Conservation (phyloP, 345 rosid species). For the Eucalyptus victrix region DNA sequence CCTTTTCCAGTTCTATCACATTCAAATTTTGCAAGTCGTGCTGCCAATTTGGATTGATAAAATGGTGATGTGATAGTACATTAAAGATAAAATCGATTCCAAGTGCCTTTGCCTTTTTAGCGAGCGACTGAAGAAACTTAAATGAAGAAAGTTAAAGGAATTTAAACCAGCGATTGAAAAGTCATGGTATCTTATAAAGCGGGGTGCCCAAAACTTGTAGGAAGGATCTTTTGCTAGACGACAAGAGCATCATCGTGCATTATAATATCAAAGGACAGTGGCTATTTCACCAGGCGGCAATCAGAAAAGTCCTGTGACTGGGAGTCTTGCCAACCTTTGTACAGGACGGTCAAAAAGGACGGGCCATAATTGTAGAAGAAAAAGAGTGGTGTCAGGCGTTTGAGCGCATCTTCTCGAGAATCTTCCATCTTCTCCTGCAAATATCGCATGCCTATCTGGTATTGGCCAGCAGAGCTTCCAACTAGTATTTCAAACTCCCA, state of each 20-base stretch:
- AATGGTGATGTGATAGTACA: not conserved
- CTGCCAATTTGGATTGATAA: not conserved
- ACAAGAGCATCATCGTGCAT: not conserved
- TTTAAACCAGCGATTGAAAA: not conserved
- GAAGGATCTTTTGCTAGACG: not conserved
- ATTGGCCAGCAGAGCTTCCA: not conserved
- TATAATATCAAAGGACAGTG: not conserved
- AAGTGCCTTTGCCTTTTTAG: not conserved
- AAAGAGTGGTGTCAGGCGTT: not conserved
- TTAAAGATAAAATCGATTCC: not conserved
- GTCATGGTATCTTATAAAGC: not conserved
- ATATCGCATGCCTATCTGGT: not conserved
- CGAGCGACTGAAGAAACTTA: not conserved
- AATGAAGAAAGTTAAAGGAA: not conserved
- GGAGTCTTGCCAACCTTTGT: not conserved
- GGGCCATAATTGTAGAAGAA: not conserved
- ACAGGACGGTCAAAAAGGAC: not conserved
- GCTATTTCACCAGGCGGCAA: not conserved
- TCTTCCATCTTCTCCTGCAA: not conserved
- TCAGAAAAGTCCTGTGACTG: not conserved
- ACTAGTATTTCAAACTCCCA: not conserved
- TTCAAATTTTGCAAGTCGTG: not conserved
- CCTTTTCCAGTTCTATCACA: not conserved
- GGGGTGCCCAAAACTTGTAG: not conserved
- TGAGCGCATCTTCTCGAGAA: not conserved